Evolutionary conservation across 805 yeast species (phyloP), one percentile per base, ranked within the genome.

Genomic region (Vanderwaltozyma polyspora): DNA sequence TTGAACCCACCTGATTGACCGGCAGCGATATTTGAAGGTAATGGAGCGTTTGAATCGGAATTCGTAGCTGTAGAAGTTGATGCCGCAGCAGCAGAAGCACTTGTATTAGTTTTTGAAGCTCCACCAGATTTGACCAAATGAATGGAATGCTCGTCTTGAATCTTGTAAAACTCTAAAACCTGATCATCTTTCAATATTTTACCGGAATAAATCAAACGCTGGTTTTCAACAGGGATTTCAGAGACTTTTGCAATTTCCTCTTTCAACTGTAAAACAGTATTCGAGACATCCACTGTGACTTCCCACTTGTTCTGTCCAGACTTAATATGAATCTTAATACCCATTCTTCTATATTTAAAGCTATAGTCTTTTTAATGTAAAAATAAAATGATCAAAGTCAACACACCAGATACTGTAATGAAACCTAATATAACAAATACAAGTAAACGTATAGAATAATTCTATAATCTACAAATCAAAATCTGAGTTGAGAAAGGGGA

Each of bases 161-260:
- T 74, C 56, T 84, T 84, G 64, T 89, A 89, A 4, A 74, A 63
- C 13, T 68, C 76, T 8, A 89, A 59, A 6, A 82, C 70, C 45
- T 87, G 91, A 25, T 64, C 66, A 51, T 89, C 95, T 58, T 87
- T 87, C 52, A 89, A 70, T 23, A 91, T 94, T 46, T 89, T 79
- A 27, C 98, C 98, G 3, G 95, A 82, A 63, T 82, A 89, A 51
- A 89, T 87, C 53, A 89, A 68, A 39, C 97, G 70, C 61, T 87
- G 97, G 40, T 79, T 72, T n/a, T 69, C 79, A 1, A 73, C 75
- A 5, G 94, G 79, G 29, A 86, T 66, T 16, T 73, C 78, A 5
- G 86, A 60, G 39, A 66, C 70, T 15, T 65, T 63, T 18, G 76
- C 76, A 33, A 89, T 66, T 44, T 64, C 64, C 25, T 67, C 68